phyloP scores from a whole-genome alignment of 441 rosid genomes.

The Gossypium davidsonii region DNA sequence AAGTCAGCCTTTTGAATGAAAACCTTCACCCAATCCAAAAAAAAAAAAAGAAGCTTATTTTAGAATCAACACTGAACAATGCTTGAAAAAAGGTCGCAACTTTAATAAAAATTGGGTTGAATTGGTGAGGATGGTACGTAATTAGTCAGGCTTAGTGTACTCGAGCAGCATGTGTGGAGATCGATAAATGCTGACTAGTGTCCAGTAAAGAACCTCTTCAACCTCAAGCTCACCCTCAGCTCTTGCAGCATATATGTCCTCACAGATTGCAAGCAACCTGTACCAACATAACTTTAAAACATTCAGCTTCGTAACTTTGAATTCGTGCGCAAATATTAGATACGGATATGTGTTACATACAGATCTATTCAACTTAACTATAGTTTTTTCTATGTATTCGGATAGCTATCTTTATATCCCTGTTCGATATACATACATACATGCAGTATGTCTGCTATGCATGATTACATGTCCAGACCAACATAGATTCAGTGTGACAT shows the following conservation, averaged over 20 bases:
- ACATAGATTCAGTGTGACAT: no score
- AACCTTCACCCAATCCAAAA: background rate
- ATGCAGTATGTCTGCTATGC: no score
- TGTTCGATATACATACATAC: background rate
- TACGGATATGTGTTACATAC: background rate
- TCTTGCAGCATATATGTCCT: conserved; percentile 93
- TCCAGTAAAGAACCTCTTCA: conserved; percentile 99
- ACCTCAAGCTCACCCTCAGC: conserved; percentile 97
- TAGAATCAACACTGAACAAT: background rate
- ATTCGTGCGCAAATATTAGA: background rate
- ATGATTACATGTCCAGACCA: no score
- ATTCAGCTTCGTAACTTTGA: background rate
- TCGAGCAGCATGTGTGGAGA: conserved; percentile 98
- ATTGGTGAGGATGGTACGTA: background rate
- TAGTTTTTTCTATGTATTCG: no score
- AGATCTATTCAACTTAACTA: no score
- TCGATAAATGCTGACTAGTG: conserved; percentile 88
- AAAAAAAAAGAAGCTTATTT: background rate
- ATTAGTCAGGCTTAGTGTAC: conserved; percentile 76
- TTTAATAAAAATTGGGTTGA: background rate
- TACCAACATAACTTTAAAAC: background rate
- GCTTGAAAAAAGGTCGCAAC: background rate
- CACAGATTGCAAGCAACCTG: conserved; percentile 94
- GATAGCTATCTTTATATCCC: no score
- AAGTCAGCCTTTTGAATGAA: background rate